Evolutionary conservation across 1,284 basidiomycete species (phyloP), one percentile per base, ranked within the genome.

Genomic region (Fistulinella cinereoalba): DNA sequence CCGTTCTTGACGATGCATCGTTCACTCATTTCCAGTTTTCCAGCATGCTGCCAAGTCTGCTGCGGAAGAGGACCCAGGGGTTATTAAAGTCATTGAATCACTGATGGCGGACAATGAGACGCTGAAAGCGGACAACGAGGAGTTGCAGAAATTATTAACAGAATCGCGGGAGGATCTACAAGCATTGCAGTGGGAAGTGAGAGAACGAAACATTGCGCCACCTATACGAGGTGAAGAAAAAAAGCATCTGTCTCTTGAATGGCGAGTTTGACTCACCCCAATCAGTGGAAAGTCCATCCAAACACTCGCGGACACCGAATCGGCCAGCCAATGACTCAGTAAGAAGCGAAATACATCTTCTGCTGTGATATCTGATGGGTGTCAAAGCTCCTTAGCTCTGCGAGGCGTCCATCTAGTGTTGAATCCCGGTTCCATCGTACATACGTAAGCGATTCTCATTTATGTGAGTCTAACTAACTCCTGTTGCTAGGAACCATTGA

Each of bases 81-180:
- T 88, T 12, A 80, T 75, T 27, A 74, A 77, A 47, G 80, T 92
- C 6, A 71, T 95, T 8, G 88, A 92, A 62, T 82, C 85, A 12
- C 72, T 95, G 13, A 89, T 93, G 9, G 80, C 83, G 24, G 86
- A 91, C 59, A 94, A 93, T 57, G 88, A 93, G 54, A 74, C 76
- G 23, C 68, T 94, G 48, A 89, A 90, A 65, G 81, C 80, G 25
- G 89, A 92, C 57, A 89, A 89, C 47, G 76, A 79, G 4, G 90
- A 95, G 60, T 68, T 95, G 31, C 83, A 88, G 49, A 77, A 76
- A 44, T 67, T 92, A 13, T 72, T 95, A 6, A 66, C 77, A 3
- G 85, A 90, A 41, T 76, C 88, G 1, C 77, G 89, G n/a, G 89
- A 93, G 57, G 88, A 92, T 52, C 65, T 84, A 7, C 78, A 83